Base-by-base conservation (phyloP, 1,284 basidiomycete species). In the Heterobasidion parviporum region DNA sequence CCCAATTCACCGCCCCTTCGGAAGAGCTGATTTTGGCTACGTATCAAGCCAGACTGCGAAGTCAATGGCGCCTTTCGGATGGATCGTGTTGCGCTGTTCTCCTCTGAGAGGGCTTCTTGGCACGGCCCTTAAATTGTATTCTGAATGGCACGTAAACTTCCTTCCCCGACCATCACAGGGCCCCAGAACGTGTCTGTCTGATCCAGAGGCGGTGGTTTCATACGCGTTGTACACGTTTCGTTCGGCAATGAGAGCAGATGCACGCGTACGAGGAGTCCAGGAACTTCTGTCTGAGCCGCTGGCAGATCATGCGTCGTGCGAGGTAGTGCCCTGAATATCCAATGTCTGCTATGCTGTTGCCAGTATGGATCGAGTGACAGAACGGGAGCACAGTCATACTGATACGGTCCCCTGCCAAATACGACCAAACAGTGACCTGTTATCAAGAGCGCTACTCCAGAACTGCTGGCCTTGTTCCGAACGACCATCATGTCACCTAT, bases 401-500 rank as follows among this genome's bases (percentile, higher is more conserved):
- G 16, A 50, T 41, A n/a, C 38, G 38, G 38, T 49, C 5, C 12
- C 18, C 46, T 4, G 26, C 16, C 57, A 62, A 62, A 62, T 44
- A 41, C 10, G 26, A 53, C 52, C 59, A 62, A 60, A 62, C 33
- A 57, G 16, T 8, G 46, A 4, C 8, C 18, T 32, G 52, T 57
- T 59, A 59, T 54, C 59, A 53, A 18, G 52, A 16, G 35, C 18
- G 32, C 16, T 16, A 46, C 35, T 6, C 35, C 1, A 10, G 16
- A 9, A 8, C 32, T 47, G 35, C 38, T 26, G 33, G 52, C 57
- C 38, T 54, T 58, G 38, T 18, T 26, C 54, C 63, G 66, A 63
- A 65, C 67, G 38, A 12, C 38, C 63, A 73, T 70, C 65, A 80
- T 79, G 79, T 67, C 74, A 53, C 70, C 63, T 54, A 60, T 74